A percentile compares a stretch with the other conserved stretches of the same genome.
Conservation (phyloP, 1,139 yeast species). For the Debaryomycetaceae sp. region DNA sequence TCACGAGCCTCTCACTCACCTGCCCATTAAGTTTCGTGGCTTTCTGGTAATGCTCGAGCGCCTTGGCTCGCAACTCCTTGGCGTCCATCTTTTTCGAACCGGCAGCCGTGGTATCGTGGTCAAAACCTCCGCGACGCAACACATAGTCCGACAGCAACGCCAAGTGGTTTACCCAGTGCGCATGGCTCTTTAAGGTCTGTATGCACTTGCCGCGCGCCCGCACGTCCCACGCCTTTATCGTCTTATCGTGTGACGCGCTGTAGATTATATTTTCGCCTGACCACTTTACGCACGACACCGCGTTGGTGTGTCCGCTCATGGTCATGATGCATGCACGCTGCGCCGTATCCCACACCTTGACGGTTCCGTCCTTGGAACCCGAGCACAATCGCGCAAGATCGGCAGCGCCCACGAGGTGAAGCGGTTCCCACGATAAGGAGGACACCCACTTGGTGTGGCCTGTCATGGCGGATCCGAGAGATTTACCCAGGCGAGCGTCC, state of each 20-base stretch:
- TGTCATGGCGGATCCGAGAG: slow-evolving; percentile 58
- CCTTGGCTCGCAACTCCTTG: slow-evolving; percentile 24
- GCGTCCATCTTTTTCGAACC: slow-evolving; percentile 12
- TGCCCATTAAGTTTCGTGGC: slow-evolving; percentile 65
- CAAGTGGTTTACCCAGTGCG: slow-evolving; percentile 96
- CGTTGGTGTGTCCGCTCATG: slow-evolving; percentile 78
- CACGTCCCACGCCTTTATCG: slow-evolving; percentile 84
- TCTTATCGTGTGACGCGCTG: slow-evolving; percentile 90
- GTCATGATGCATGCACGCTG: slow-evolving; percentile 57
- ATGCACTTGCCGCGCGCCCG: slow-evolving; percentile 68
- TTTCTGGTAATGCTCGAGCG: slow-evolving; percentile 54
- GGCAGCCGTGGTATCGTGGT: slow-evolving; percentile 27
- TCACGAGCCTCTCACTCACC: slow-evolving; percentile 70
- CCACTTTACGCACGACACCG: slow-evolving; percentile 95
- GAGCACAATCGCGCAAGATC: slow-evolving; percentile 67
- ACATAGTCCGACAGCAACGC: slow-evolving; percentile 87
- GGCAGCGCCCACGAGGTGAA: slow-evolving; percentile 63
- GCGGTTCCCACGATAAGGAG: slow-evolving; percentile 88
- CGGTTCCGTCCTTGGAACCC: slow-evolving; percentile 86
- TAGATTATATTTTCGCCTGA: slow-evolving; percentile 81
- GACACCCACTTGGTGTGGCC: slow-evolving; percentile 93
- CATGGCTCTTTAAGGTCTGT: slow-evolving; percentile 77
- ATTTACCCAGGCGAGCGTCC: slow-evolving; percentile 62
- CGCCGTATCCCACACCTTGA: slow-evolving; percentile 85
- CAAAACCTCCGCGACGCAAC: slow-evolving; percentile 73